Evolutionary conservation across 768 basidiomycete species (phyloP).

Genomic region (Leucocoprinus sp.): DNA sequence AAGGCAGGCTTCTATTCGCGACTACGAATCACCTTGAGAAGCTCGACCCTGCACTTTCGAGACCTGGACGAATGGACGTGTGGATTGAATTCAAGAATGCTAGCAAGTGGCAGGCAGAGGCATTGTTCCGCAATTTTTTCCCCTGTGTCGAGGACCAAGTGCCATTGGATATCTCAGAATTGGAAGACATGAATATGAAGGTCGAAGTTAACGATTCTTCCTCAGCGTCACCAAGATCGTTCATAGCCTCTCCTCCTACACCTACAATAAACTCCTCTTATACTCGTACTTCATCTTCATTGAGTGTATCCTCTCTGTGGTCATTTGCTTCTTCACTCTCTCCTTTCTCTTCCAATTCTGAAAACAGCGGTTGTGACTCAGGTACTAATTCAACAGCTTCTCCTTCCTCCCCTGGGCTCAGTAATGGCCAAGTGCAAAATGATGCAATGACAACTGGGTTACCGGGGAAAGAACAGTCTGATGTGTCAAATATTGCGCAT

Average conservation of each 20-base stretch:
- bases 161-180: conserved; percentile 14
- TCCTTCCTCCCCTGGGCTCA: no score
- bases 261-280: not conserved
- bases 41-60: conserved; percentile 84
- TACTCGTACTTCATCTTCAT: conserved; percentile 20
- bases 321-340: conserved; percentile 33
- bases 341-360: no score
- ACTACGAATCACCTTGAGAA: conserved; percentile 90
- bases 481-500: conserved; percentile 51
- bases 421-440: not conserved
- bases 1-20: conserved; percentile 83
- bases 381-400: no score
- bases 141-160: conserved; percentile 52
- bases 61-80: conserved; percentile 89
- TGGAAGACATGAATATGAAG: conserved; percentile 8
- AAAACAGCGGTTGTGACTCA: no score
- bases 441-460: not conserved
- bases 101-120: conserved; percentile 78
- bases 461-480: conserved; percentile 30
- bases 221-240: not conserved
- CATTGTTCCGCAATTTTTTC: conserved; percentile 87
- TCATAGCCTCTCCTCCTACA: not conserved
- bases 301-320: conserved; percentile 25
- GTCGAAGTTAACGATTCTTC: conserved; percentile 11
- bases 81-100: conserved; percentile 89